These are phyloP conservation scores for Mycena venus DNA, from an alignment of 768 basidiomycete species.

Conservation along the genomic window DNA sequence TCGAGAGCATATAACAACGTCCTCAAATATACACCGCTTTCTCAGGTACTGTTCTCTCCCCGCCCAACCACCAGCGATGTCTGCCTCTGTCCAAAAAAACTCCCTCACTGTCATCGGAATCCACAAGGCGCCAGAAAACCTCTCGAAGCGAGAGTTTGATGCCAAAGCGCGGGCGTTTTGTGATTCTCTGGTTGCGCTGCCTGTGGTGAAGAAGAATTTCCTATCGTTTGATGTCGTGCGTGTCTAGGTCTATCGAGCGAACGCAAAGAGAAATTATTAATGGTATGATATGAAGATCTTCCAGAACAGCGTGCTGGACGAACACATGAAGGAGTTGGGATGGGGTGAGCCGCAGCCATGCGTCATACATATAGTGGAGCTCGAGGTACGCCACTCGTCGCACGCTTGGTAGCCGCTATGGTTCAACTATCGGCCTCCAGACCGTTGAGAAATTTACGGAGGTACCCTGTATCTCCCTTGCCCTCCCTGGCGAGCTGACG, in stretches of 20 bases:
- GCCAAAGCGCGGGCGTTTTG: too few relatives aligned
- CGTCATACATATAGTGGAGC: background rate
- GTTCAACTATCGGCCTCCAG: background rate
- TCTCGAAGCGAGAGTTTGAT: background rate
- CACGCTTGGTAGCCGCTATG: background rate
- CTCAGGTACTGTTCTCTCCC: background rate
- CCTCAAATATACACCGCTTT: background rate
- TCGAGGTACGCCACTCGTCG: background rate
- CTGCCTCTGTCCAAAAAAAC: background rate
- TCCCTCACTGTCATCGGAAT: background rate
- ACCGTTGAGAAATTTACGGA: background rate
- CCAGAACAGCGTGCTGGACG: background rate
- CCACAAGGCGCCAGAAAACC: background rate
- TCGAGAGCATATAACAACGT: background rate
- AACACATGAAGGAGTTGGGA: background rate
- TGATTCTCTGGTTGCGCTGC: background rate
- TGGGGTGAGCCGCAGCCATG: background rate
- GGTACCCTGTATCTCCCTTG: background rate
- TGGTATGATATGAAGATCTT: too few relatives aligned
- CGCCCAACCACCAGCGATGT: background rate
- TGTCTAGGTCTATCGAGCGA: too few relatives aligned
- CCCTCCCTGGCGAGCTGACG: background rate
- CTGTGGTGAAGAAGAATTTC: background rate
- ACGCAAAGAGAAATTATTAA: too few relatives aligned
- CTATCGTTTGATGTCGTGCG: background rate